These are phyloP conservation scores for Salvia sclarea DNA, from an alignment of 305 asterid genomes.

Conservation along the genomic window DNA sequence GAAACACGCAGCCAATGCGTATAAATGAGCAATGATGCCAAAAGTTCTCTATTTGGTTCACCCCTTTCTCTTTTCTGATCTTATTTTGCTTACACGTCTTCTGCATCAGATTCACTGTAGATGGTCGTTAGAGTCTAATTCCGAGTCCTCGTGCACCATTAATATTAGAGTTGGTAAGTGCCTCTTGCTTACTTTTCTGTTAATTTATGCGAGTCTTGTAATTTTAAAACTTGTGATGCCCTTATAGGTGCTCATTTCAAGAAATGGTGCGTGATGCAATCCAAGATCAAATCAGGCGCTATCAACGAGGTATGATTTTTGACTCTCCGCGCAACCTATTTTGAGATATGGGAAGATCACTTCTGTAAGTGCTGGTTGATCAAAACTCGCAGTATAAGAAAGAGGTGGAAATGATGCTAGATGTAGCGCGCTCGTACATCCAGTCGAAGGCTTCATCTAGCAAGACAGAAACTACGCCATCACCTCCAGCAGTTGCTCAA, in stretches of 20 bases:
- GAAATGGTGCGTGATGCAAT: conserved; percentile 99
- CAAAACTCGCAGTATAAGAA: conserved; percentile 73
- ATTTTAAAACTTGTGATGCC: conserved; percentile 16
- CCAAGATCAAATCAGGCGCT: conserved; percentile 88
- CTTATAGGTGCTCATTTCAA: conserved; percentile 87
- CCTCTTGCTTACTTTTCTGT: conserved; percentile 25
- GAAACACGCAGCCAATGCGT: too few relatives aligned
- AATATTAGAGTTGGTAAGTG: conserved; percentile 89
- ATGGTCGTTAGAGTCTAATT: conserved; percentile 68
- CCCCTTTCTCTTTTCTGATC: conserved; percentile 8
- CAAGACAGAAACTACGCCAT: conserved; percentile 34
- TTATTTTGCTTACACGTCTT: conserved; percentile 16
- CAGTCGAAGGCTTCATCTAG: conserved; percentile 49
- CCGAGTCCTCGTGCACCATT: conserved; percentile 76
- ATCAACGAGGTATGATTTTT: conserved; percentile 47
- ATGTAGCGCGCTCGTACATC: conserved; percentile 66
- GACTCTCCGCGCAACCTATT: too few relatives aligned
- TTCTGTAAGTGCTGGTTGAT: conserved; percentile 3
- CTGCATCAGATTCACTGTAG: conserved; percentile 82
- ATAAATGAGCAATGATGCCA: background rate
- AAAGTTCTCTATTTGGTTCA: background rate
- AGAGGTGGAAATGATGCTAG: conserved; percentile 88
- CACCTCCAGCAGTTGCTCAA: conserved; percentile 35
- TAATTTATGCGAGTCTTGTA: background rate
- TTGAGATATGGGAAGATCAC: background rate